Percentiles rank a stretch among this genome's conserved stretches.
phyloP scores from a whole-genome alignment of 441 rosid genomes.

The Pelargonium australe region DNA sequence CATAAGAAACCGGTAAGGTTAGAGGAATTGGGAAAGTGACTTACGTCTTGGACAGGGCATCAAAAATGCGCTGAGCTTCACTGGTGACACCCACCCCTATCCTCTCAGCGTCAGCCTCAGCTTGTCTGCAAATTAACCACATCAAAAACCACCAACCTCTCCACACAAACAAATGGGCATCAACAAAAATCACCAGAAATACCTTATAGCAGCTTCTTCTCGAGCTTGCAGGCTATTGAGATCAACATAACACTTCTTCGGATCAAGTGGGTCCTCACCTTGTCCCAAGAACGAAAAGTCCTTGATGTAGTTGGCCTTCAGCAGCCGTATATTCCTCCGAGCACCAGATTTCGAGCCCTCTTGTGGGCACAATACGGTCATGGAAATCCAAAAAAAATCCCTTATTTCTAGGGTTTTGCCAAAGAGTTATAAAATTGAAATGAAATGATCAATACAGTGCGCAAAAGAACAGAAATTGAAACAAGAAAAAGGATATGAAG shows the following conservation, averaged over 20 bases:
- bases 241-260: neutral
- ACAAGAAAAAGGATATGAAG: conserved; percentile 69
- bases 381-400: neutral
- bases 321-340: conserved; percentile 57
- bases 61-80: conserved; percentile 78
- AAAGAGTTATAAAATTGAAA: neutral
- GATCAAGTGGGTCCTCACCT: conserved; percentile 64
- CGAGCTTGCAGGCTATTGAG: neutral
- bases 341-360: conserved; percentile 67
- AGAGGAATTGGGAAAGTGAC: neutral
- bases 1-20: neutral
- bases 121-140: conserved; percentile 50
- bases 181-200: neutral
- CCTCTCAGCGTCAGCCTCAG: conserved; percentile 80
- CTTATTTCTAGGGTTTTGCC: neutral
- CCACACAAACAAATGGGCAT: conserved; percentile 6
- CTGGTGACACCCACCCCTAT: conserved; percentile 82
- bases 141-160: neutral
- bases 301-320: conserved; percentile 69
- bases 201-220: conserved; percentile 6
- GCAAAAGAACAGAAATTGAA: neutral
- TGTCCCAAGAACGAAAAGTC: conserved; percentile 55
- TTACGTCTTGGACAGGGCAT: conserved; percentile 81
- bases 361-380: conserved; percentile 32
- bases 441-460: neutral